Evolutionary conservation across 1,139 yeast species (phyloP), one percentile per base, ranked within the genome.

Genomic region (Yamadazyma blattariae): DNA sequence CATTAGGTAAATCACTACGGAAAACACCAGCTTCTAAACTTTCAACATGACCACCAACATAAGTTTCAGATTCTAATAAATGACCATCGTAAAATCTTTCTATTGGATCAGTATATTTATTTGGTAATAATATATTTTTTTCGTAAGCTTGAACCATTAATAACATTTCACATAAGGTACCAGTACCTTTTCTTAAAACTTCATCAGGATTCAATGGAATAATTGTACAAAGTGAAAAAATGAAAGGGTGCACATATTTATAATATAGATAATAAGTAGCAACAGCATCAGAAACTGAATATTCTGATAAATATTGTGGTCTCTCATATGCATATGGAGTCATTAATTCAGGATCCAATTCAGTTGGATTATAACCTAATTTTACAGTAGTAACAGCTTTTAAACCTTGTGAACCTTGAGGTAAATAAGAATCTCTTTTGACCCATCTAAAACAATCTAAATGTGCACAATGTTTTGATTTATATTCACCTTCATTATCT

Each of bases 391-490:
- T 94, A 14, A 94, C 99, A 0, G 98, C 97, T 57, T 94, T 94
- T 54, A 94, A 74, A 67, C 98, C 98, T 58, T 94, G 98, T 2
- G 97, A 86, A 30, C 99, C 99, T 57, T 94, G 99, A 0, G 99
- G 99, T 35, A 94, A 68, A 57, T 94, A 94, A 3, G 96, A 86
- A 57, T 94, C 99, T 65, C 99, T 79, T 55, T 94, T 89, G n/a
- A 94, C 99, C 99, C 99, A 94, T 48, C 97, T 67, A 59, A 68
- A 94, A 60, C 97, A 92, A 62, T 94, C 99, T 97, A 94, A 89
- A 56, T 94, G 99, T 1, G 80, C 86, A 67, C 98, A 92, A 50
- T 89, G 83, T 7, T 88, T 76, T 9, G 97, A 88, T 57, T 90
- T 90, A 59, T 90, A 94, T 57, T 90, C 97, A 25, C 87, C 96